Conservation (phyloP, 2,329 filamentous ascomycete species). For the Ceratocystis huliohia region DNA sequence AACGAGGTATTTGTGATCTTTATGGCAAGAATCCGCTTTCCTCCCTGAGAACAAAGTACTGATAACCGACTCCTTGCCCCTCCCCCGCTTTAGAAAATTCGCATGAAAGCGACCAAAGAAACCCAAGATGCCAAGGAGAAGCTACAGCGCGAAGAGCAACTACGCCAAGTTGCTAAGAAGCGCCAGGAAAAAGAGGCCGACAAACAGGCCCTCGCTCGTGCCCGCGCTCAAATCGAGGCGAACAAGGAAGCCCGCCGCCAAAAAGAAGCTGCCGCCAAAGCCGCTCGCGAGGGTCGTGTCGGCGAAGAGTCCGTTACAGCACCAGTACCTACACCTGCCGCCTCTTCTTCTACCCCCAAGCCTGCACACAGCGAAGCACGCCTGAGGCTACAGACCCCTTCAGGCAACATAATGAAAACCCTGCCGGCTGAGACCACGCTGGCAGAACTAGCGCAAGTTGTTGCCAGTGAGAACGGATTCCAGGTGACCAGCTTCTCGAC, state of each 20-base stretch:
- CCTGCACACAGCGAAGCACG: conserved; percentile 69
- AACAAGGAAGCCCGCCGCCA: conserved; percentile 81
- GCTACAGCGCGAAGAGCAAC: conserved; percentile 71
- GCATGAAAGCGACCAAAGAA: conserved; percentile 80
- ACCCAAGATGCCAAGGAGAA: conserved; percentile 83
- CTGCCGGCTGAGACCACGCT: conserved; percentile 81
- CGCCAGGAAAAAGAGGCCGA: conserved; percentile 79
- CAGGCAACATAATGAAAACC: conserved; percentile 71
- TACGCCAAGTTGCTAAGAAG: conserved; percentile 82
- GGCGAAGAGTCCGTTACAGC: conserved; percentile 32
- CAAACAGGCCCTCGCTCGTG: conserved; percentile 70
- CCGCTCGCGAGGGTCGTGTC: conserved; percentile 63
- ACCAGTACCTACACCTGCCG: conserved; percentile 35
- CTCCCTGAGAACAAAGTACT: background rate
- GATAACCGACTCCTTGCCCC: background rate
- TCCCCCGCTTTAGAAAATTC: conserved; percentile 42
- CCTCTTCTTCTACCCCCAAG: conserved; percentile 39
- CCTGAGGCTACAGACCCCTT: conserved; percentile 62
- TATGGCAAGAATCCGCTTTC: conserved; percentile 11
- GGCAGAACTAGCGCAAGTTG: conserved; percentile 73
- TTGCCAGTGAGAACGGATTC: conserved; percentile 58
- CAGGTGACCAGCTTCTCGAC: conserved; percentile 66
- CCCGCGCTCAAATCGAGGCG: conserved; percentile 86
- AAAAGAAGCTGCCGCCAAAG: conserved; percentile 77
- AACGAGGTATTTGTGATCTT: conserved; percentile 53